Evolutionary conservation across 495 filamentous ascomycete species (phyloP), one percentile per base, ranked within the genome.

Genomic region (Xylaria flabelliformis): DNA sequence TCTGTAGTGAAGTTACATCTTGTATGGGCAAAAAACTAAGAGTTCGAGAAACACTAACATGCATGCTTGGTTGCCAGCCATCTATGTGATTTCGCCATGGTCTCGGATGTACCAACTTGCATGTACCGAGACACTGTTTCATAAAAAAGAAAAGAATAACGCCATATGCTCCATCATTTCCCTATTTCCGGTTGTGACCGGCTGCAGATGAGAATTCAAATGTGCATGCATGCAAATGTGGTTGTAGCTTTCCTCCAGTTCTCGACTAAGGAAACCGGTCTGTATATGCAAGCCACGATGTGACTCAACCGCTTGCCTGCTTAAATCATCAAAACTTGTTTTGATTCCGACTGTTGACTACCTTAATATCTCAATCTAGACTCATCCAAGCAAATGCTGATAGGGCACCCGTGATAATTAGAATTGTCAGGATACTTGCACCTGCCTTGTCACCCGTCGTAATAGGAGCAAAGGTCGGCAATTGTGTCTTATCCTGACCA

Each of bases 361-460:
- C 32, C 61, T 63, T 72, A 34, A 32, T 42, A 56, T 24, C 39
- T 72, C 24, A 72, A 26, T 79, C 83, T 13, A 80, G 62, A 56
- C 83, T 85, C 84, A 86, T 86, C 84, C 84, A 86, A 26, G 78
- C 80, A 71, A 85, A 84, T 32, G 79, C 81, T 5, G 82, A 81
- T 7, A 82, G 74, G 5, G 79, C 77, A 26, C 76, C 75, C 0
- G 74, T 75, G 62, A 85, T 67, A n/a, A 88, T 64, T 73, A 83
- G 13, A 21, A 87, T 79, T 15, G 92, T 93, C 72, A 93, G 55
- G 63, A 93, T 86, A 1, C 85, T 85, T 4, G 91, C 92, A 9
- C 90, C 92, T 6, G 89, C 90, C 77, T 84, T 88, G 75, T 94
- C 92, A 29, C 78, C 86, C 36, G 81, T 84, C 2, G 87, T 90